Evolutionary conservation across 495 filamentous ascomycete genomes (phyloP).

Genomic region (Neurospora sp.): DNA sequence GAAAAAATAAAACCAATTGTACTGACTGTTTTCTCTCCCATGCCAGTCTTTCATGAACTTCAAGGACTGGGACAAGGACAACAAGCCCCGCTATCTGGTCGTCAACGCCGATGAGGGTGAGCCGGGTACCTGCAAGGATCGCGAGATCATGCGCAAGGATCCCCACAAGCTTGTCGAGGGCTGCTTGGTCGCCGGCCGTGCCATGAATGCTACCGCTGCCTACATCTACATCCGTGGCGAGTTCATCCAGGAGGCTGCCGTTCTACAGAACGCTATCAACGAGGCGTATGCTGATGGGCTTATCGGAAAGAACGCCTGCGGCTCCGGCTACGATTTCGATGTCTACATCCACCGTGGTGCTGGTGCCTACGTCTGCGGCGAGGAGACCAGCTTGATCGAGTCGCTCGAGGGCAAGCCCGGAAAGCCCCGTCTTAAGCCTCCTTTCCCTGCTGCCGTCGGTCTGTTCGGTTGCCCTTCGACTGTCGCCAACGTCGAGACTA

Average conservation of each 20-base stretch:
- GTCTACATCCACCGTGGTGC: slow-evolving; percentile 93
- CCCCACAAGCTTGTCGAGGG: slow-evolving; percentile 97
- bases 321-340: slow-evolving; percentile 94
- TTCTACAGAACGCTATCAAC: slow-evolving; percentile 90
- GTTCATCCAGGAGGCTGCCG: slow-evolving; percentile 93
- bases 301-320: slow-evolving; percentile 97
- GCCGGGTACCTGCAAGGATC: slow-evolving; percentile 97
- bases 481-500: slow-evolving; percentile 94
- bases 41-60: slow-evolving; percentile 96
- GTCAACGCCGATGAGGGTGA: slow-evolving; percentile 99
- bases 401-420: slow-evolving; percentile 96
- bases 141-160: slow-evolving; percentile 99
- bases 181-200: slow-evolving; percentile 89
- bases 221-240: slow-evolving; percentile 99
- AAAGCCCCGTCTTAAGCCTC: slow-evolving; percentile 96
- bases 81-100: slow-evolving; percentile 87
- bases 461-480: slow-evolving; percentile 97
- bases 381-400: slow-evolving; percentile 96
- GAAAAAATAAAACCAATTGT: background rate
- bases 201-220: slow-evolving; percentile 95
- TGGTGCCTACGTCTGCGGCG: slow-evolving; percentile 95
- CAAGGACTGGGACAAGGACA: slow-evolving; percentile 99
- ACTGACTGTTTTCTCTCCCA: slow-evolving; percentile 15
- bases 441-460: slow-evolving; percentile 94
- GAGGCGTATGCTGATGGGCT: slow-evolving; percentile 90